A percentile compares a stretch with the other conserved stretches of the same genome.
Evolutionary conservation across 2,329 filamentous ascomycete genomes (phyloP).

Genomic region (Trichoderma arundinaceum): DNA sequence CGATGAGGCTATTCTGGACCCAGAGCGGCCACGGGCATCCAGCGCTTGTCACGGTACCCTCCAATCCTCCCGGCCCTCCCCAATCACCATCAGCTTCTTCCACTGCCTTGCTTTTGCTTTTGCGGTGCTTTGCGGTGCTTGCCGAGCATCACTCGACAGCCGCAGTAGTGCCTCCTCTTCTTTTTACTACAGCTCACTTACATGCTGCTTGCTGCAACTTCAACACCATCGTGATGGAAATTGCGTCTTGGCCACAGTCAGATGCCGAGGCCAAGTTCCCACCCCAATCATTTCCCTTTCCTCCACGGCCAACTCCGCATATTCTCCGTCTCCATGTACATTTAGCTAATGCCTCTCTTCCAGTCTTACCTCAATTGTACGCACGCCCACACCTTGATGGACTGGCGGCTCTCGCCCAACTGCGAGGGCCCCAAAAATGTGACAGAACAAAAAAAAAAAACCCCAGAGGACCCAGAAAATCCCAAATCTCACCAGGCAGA

Average conservation of each 20-base stretch:
- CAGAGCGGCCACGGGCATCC: slow-evolving; percentile 3
- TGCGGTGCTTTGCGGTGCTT: neutral
- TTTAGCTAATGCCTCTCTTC: too few species aligned
- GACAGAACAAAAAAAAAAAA: neutral
- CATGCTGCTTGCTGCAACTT: too few species aligned
- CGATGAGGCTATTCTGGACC: slow-evolving; percentile 19
- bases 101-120: neutral
- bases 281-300: too few species aligned
- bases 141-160: too few species aligned
- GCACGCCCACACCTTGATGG: slow-evolving; percentile 14
- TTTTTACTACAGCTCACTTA: too few species aligned
- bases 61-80: neutral
- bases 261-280: too few species aligned
- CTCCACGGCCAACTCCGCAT: neutral
- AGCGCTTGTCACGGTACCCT: slow-evolving; percentile 27
- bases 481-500: neutral
- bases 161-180: too few species aligned
- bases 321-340: neutral
- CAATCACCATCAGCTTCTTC: neutral
- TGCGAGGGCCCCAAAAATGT: neutral
- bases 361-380: neutral
- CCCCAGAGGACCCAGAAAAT: neutral
- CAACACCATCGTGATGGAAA: too few species aligned
- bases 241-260: too few species aligned
- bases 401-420: neutral